Percentiles rank a stretch among this genome's conserved stretches.
phyloP scores from a whole-genome alignment of 148 eudicot species.

The Polygonum maritimum region DNA sequence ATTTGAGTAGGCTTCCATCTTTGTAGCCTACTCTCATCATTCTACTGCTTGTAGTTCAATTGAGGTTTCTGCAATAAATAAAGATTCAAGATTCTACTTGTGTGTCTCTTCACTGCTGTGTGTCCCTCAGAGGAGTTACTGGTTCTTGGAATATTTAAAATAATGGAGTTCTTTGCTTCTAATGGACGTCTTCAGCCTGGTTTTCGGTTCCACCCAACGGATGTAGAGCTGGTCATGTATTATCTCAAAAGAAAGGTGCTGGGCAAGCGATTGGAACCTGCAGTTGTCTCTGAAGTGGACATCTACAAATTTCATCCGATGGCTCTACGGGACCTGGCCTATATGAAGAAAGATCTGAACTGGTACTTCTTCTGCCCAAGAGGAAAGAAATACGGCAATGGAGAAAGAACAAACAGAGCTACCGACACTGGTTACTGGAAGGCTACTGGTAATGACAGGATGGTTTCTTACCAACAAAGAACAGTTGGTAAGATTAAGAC shows the following conservation, averaged over 20 bases:
- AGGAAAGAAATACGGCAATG: slow-evolving; percentile 42
- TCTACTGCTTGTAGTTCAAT: not conserved
- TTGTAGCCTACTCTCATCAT: not conserved
- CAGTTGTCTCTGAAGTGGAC: slow-evolving; percentile 48
- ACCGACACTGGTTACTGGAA: slow-evolving; percentile 71
- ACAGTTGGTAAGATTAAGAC: slow-evolving; percentile 66
- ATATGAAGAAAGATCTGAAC: slow-evolving; percentile 33
- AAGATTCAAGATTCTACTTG: not conserved
- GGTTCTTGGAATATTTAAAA: not conserved
- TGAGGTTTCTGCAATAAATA: not conserved
- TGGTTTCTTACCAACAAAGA: slow-evolving; percentile 17
- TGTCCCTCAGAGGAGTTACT: not conserved
- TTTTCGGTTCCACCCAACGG: slow-evolving; percentile 74
- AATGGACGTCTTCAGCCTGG: slow-evolving; percentile 42
- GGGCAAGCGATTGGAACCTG: slow-evolving; percentile 34
- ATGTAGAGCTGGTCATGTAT: slow-evolving; percentile 53
- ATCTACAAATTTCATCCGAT: slow-evolving; percentile 47
- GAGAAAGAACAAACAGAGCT: slow-evolving; percentile 45
- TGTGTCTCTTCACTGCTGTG: slow-evolving; percentile 1
- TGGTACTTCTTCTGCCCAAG: slow-evolving; percentile 85
- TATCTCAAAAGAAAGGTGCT: slow-evolving; percentile 63
- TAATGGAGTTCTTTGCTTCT: slow-evolving; percentile 14
- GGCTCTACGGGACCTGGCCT: slow-evolving; percentile 56
- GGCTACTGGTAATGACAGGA: slow-evolving; percentile 64
- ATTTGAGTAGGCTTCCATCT: not conserved